Evolutionary conservation across 1,139 yeast species (phyloP).

Genomic region (Candida glucosophila): DNA sequence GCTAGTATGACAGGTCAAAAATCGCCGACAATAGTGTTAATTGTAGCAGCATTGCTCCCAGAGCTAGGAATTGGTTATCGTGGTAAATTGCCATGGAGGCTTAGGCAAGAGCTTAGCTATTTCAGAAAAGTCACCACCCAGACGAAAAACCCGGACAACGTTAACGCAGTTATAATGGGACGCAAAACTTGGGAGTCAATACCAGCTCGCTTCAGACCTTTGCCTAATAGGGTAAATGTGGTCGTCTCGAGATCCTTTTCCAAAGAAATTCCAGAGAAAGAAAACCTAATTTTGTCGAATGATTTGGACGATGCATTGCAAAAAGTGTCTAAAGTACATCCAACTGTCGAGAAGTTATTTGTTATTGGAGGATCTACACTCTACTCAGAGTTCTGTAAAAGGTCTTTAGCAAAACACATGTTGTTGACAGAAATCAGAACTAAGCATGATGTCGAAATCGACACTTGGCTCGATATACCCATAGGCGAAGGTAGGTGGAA

Average conservation of each 20-base stretch:
- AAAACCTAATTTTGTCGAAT: slow-evolving; percentile 28
- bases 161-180: slow-evolving; percentile 92
- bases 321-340: slow-evolving; percentile 5
- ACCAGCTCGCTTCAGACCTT: slow-evolving; percentile 76
- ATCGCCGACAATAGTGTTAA: slow-evolving; percentile 36
- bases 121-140: slow-evolving; percentile 65
- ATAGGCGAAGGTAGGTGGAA: slow-evolving; percentile 23
- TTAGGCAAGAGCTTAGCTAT: slow-evolving; percentile 76
- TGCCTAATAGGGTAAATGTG: slow-evolving; percentile 67
- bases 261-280: slow-evolving; percentile 3
- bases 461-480: slow-evolving; percentile 48
- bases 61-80: slow-evolving; percentile 75
- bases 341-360: slow-evolving; percentile 47
- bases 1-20: neutral
- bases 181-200: slow-evolving; percentile 94
- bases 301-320: slow-evolving; percentile 40
- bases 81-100: slow-evolving; percentile 84
- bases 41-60: slow-evolving; percentile 84
- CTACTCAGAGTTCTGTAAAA: slow-evolving; percentile 48
- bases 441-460: slow-evolving; percentile 42
- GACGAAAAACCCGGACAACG: slow-evolving; percentile 18
- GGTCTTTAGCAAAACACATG: slow-evolving; percentile 42
- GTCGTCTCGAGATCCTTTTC: slow-evolving; percentile 49
- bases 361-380: slow-evolving; percentile 93
- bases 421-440: slow-evolving; percentile 64